A percentile compares a stretch with the other conserved stretches of the same genome.
Evolutionary conservation across 306 rosid genomes (phyloP).

Genomic region (Spatholobus suberectus): DNA sequence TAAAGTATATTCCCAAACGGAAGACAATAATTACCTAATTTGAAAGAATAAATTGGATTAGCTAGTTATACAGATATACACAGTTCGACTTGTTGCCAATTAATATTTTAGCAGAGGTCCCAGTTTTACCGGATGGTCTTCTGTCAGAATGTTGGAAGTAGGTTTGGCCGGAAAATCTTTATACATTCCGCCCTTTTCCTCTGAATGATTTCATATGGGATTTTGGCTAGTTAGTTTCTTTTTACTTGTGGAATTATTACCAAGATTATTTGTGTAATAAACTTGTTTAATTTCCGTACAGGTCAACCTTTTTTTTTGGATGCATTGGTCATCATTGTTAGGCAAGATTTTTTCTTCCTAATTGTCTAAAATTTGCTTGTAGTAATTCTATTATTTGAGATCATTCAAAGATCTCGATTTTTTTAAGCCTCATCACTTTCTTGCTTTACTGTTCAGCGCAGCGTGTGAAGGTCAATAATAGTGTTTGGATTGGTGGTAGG

Average conservation of each 20-base stretch:
- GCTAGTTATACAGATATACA: constrained; percentile 60
- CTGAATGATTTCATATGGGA: constrained; percentile 44
- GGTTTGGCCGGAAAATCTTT: constrained; percentile 53
- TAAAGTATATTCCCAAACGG: constrained; percentile 63
- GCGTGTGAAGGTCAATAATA: not conserved
- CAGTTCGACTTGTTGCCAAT: constrained; percentile 51
- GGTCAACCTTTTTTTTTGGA: not conserved
- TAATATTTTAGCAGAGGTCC: constrained; percentile 67
- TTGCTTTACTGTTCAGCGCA: not conserved
- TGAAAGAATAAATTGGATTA: constrained; percentile 46
- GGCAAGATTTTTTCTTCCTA: not conserved
- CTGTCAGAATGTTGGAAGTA: constrained; percentile 62
- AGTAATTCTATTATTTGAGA: constrained; percentile 23
- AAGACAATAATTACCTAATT: constrained; percentile 46
- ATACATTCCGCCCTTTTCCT: constrained; percentile 34
- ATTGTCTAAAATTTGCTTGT: constrained; percentile 35
- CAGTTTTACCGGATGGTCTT: constrained; percentile 66
- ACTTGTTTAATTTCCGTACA: constrained; percentile 31
- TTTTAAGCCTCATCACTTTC: not conserved
- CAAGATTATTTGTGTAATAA: constrained; percentile 41
- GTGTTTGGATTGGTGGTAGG: too few species aligned
- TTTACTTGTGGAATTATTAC: constrained; percentile 34
- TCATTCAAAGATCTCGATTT: not conserved
- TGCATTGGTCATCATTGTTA: not conserved
- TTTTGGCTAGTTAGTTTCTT: constrained; percentile 48